These are phyloP conservation scores for Elsinoe arachidis DNA, from an alignment of 2,329 filamentous ascomycete genomes.

Conservation along the genomic window DNA sequence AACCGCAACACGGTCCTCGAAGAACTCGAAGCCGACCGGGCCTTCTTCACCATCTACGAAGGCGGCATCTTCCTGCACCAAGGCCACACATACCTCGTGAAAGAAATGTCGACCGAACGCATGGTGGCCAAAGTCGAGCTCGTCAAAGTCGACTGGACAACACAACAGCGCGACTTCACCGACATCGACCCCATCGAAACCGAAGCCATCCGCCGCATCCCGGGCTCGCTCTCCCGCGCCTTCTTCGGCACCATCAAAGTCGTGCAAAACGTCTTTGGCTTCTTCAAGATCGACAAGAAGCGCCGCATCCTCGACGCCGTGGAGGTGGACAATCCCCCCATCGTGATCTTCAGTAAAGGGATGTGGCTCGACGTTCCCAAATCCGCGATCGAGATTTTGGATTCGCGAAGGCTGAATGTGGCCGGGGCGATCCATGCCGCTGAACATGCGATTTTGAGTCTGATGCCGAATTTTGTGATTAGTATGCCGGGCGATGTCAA, in stretches of 20 bases:
- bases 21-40: constrained; percentile 91
- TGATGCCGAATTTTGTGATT: constrained; percentile 87
- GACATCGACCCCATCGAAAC: constrained; percentile 92
- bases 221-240: constrained; percentile 55
- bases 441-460: constrained; percentile 77
- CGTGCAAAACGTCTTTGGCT: constrained; percentile 83
- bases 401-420: constrained; percentile 62
- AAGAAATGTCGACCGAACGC: constrained; percentile 73
- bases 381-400: constrained; percentile 67
- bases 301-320: constrained; percentile 83
- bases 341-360: constrained; percentile 74
- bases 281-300: constrained; percentile 90
- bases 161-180: constrained; percentile 83
- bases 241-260: constrained; percentile 85
- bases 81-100: constrained; percentile 84
- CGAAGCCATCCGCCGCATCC: constrained; percentile 70
- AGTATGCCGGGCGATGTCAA: constrained; percentile 83
- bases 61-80: constrained; percentile 96
- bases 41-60: constrained; percentile 92
- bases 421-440: constrained; percentile 90
- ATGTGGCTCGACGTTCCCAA: constrained; percentile 94
- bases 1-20: constrained; percentile 78
- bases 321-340: constrained; percentile 85
- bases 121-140: constrained; percentile 79
- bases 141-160: constrained; percentile 92